Conservation (phyloP, 495 filamentous ascomycete genomes). For the Neurospora sp. region DNA sequence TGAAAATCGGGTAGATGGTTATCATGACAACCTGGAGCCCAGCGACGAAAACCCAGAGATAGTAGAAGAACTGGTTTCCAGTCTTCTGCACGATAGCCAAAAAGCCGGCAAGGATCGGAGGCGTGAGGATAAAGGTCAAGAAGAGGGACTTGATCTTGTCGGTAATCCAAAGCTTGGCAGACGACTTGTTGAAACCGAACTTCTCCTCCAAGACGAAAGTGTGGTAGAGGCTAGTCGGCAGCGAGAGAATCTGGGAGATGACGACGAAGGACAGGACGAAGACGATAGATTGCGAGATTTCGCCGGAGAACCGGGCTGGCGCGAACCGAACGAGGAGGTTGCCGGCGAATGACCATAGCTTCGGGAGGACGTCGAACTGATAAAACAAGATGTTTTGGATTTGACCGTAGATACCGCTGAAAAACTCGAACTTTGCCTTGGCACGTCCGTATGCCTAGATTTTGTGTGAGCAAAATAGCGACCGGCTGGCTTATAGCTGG, state of each 20-base stretch:
- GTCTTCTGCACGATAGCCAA: conserved; percentile 86
- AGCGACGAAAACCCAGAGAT: conserved; percentile 87
- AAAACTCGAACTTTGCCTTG: conserved; percentile 79
- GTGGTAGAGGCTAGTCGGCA: conserved; percentile 83
- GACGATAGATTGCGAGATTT: conserved; percentile 86
- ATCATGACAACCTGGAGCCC: conserved; percentile 86
- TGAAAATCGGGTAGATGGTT: conserved; percentile 89
- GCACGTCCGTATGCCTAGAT: conserved; percentile 77
- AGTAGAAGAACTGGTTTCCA: conserved; percentile 90
- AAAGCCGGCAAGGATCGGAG: conserved; percentile 82
- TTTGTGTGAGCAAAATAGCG: conserved; percentile 16
- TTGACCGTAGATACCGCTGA: conserved; percentile 74
- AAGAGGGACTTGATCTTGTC: conserved; percentile 89
- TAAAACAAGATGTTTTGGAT: conserved; percentile 79
- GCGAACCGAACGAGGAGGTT: conserved; percentile 59
- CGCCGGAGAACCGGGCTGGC: conserved; percentile 71
- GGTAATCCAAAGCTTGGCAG: conserved; percentile 73
- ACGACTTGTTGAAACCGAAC: conserved; percentile 99
- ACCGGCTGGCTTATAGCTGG: conserved; percentile 28
- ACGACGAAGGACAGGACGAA: conserved; percentile 85
- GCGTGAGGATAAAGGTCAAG: conserved; percentile 65
- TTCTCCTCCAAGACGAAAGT: conserved; percentile 93
- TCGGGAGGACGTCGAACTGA: conserved; percentile 81
- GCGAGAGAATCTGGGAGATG: conserved; percentile 61
- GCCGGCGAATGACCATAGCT: conserved; percentile 78